Base-by-base conservation (phyloP, 1,284 basidiomycete species). In the Puccinia sorghi region DNA sequence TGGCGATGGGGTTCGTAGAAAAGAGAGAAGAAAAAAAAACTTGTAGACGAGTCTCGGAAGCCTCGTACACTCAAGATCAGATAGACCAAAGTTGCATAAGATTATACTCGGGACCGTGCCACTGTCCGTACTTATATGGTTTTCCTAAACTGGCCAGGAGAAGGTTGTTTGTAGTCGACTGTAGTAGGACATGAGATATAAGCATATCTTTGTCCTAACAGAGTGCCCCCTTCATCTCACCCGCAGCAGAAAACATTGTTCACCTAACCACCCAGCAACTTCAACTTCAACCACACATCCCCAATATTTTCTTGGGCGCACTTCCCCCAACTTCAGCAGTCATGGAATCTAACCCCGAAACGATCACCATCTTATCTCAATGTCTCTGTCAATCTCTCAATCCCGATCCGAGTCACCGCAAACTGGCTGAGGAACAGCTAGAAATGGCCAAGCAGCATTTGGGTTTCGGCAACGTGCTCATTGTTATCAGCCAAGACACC, bases 341-440 rank as follows among this genome's bases (percentile, higher is more conserved):
- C 37, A 72, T 59, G 54, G 56, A 52, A 59, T 41, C 52, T 11
- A 54, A 59, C 39, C 71, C 50, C 22, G 63, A 77, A 43, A 54
- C 54, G 22, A 67, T 71, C 48, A 57, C 69, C 20, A 48, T 78
- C 11, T 13, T 78, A 1, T 70, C 76, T 2, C 67, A 78, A 78
- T 67, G 64, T 17, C 59, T 79, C n/a, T 69, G 59, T 37, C 56
- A 79, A 15, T 71, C 77, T 37, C 70, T 79, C 57, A 61, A 79
- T 25, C 77, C 69, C 15, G 48, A 72, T 46, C 77, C 70, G 12
- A 48, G 17, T n/a, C 67, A 39, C 54, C 57, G 77, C n/a, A 64
- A 59, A n/a, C 48, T 54, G 32, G 77, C 77, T 11, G 77, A 79
- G 54, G 67, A 57, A 37, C 57, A 59, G 37, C 22, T 79, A 1